These are phyloP conservation scores for Phytophthora sojae DNA, from an alignment of 352 stramenopile species.

Conservation along the genomic window DNA sequence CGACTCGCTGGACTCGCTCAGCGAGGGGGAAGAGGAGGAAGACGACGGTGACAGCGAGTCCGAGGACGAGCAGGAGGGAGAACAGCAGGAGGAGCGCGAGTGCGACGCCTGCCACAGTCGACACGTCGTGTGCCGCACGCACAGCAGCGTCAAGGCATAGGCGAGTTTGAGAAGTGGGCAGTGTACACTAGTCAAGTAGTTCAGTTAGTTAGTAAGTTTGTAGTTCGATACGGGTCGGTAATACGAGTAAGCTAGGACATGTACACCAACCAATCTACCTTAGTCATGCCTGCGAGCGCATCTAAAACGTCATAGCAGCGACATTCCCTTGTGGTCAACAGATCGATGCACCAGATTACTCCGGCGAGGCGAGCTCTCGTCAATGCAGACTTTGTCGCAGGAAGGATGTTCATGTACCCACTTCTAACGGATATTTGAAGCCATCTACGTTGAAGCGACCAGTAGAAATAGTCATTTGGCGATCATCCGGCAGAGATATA, in stretches of 20 bases:
- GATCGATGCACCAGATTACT: background rate
- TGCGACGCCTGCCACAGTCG: conserved; percentile 46
- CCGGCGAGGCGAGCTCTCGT: background rate
- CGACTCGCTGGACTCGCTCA: conserved; percentile 38
- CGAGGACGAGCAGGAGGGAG: conserved; percentile 30
- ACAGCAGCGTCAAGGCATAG: conserved; percentile 31
- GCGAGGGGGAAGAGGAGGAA: conserved; percentile 5
- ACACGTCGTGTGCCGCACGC: conserved; percentile 39
- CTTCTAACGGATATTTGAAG: conserved; percentile 18
- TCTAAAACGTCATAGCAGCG: background rate
- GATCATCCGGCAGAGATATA: conserved; percentile 8
- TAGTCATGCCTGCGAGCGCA: background rate
- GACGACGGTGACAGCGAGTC: conserved; percentile 13
- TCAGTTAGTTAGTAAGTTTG: background rate
- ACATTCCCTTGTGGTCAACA: background rate
- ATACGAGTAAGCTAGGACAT: background rate
- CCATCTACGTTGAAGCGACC: background rate
- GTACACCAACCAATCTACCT: no score
- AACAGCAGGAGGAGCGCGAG: conserved; percentile 9
- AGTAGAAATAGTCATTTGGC: conserved; percentile 12
- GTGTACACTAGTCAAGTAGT: conserved; percentile 3
- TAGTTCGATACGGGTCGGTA: background rate
- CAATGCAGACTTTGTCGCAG: conserved; percentile 8
- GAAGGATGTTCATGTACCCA: background rate
- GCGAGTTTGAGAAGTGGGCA: conserved; percentile 13